Conservation (phyloP, 192 early-diverging fungal species). For the Coemansia sp. region DNA sequence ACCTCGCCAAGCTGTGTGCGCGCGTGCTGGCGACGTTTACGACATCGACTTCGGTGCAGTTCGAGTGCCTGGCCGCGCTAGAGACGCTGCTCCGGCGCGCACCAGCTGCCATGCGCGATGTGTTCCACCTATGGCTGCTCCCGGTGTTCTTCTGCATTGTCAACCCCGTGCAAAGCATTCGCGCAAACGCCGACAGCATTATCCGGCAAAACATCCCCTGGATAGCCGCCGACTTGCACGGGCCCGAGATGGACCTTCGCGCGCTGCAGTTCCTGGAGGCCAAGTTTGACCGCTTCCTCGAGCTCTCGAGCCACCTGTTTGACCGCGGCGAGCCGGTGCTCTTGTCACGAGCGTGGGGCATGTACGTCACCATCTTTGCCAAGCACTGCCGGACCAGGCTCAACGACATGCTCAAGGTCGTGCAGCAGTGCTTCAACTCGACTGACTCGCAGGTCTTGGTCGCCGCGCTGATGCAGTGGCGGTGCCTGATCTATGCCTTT, state of each 20-base stretch:
- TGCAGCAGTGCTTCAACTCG: constrained; percentile 48
- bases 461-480: constrained; percentile 49
- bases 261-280: constrained; percentile 19
- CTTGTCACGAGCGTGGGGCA: constrained; percentile 48
- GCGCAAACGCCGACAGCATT: constrained; percentile 43
- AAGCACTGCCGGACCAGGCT: constrained; percentile 22
- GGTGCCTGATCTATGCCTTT: constrained; percentile 55
- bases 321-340: constrained; percentile 24
- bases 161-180: constrained; percentile 42
- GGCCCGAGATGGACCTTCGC: constrained; percentile 22
- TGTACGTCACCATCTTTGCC: constrained; percentile 39
- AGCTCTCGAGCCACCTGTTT: constrained; percentile 14
- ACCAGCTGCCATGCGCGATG: constrained; percentile 25
- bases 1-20: constrained; percentile 15
- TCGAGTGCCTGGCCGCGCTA: constrained; percentile 40
- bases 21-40: constrained; percentile 13
- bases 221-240: constrained; percentile 43
- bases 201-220: constrained; percentile 51
- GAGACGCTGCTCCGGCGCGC: constrained; percentile 38
- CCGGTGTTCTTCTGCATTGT: constrained; percentile 38
- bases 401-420: constrained; percentile 28
- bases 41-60: constrained; percentile 32
- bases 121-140: constrained; percentile 35
- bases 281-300: constrained; percentile 20
- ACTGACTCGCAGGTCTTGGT: constrained; percentile 21